Conservation (phyloP, 352 stramenopile species). For the Thraustochytrium sp. region DNA sequence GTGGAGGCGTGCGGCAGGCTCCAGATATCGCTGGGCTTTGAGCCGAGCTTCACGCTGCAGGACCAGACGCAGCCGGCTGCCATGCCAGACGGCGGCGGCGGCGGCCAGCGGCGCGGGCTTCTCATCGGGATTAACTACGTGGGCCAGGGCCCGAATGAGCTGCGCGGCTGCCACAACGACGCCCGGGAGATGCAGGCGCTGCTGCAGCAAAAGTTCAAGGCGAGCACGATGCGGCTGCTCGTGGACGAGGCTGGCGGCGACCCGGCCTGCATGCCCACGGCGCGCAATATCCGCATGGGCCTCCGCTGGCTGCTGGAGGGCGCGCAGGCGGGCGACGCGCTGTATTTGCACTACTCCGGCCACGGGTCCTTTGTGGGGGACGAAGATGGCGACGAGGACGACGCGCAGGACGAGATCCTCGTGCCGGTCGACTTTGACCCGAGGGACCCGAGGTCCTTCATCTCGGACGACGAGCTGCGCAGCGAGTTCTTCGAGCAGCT, state of each 20-base stretch:
- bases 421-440: background rate
- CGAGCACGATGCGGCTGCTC: constrained; percentile 48
- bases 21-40: background rate
- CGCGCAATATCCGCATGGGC: constrained; percentile 32
- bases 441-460: background rate
- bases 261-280: constrained; percentile 30
- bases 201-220: constrained; percentile 37
- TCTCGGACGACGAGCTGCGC: constrained; percentile 1
- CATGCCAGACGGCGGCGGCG: background rate
- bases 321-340: constrained; percentile 35
- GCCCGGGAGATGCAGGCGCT: constrained; percentile 6
- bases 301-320: constrained; percentile 47
- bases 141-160: background rate
- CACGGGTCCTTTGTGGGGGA: constrained; percentile 40
- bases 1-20: background rate
- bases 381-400: constrained; percentile 26
- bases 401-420: constrained; percentile 36
- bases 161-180: constrained; percentile 38
- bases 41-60: background rate
- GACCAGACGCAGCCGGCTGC: background rate
- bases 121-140: constrained; percentile 19
- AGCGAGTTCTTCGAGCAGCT: background rate
- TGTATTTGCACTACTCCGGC: constrained; percentile 49
- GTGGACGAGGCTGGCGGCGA: constrained; percentile 10
- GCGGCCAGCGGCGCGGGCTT: background rate